A percentile compares a stretch with the other conserved stretches of the same genome.
Conservation (phyloP, 331 rosid genomes). For the Saraca asoca region DNA sequence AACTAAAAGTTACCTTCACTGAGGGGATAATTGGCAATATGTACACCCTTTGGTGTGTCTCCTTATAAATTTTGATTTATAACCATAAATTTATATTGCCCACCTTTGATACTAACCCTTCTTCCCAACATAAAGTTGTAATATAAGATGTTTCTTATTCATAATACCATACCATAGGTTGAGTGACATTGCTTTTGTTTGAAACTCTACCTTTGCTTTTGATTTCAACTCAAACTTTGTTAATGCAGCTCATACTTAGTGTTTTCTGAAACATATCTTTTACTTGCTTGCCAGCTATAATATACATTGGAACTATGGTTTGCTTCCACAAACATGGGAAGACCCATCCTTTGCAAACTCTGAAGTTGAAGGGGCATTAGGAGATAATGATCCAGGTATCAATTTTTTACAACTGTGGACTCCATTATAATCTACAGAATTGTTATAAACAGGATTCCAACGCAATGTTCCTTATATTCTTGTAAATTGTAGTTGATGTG, state of each 20-base stretch:
- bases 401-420: neutral
- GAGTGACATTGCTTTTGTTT: neutral
- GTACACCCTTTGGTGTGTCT: slow-evolving; percentile 3
- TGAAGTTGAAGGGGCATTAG: slow-evolving; percentile 94
- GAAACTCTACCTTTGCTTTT: slow-evolving; percentile 21
- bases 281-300: slow-evolving; percentile 63
- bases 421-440: slow-evolving; percentile 15
- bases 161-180: slow-evolving; percentile 21
- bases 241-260: neutral
- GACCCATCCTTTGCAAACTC: slow-evolving; percentile 90
- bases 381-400: slow-evolving; percentile 96
- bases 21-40: slow-evolving; percentile 1
- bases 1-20: slow-evolving; percentile 9
- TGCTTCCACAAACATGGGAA: slow-evolving; percentile 99
- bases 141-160: neutral
- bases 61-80: slow-evolving; percentile 2
- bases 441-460: neutral
- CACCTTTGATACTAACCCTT: too few relatives aligned
- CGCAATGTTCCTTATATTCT: slow-evolving; percentile 8
- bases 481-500: slow-evolving; percentile 74
- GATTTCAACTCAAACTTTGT: slow-evolving; percentile 15
- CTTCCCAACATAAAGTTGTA: too few relatives aligned
- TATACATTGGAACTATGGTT: slow-evolving; percentile 95
- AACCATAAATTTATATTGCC: neutral
- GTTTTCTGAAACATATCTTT: slow-evolving; percentile 27